Evolutionary conservation across 2,329 filamentous ascomycete genomes (phyloP).

Genomic region (Microcyclospora pomicola): DNA sequence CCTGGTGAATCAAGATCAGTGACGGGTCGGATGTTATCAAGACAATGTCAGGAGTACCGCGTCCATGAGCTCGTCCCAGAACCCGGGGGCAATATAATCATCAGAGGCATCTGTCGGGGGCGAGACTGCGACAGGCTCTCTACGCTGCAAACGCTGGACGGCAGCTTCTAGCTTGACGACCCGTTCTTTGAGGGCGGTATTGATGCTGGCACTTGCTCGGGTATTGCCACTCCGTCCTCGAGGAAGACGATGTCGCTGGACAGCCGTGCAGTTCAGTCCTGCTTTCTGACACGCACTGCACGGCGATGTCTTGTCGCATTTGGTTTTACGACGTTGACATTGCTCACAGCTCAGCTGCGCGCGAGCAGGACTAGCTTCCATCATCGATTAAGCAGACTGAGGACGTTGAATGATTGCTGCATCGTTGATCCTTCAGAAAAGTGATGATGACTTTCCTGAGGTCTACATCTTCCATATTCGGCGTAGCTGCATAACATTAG

Average conservation of each 20-base stretch:
- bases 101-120: background rate
- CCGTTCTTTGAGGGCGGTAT: constrained; percentile 1
- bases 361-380: too few relatives aligned
- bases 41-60: background rate
- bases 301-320: constrained; percentile 7
- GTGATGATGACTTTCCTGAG: too few relatives aligned
- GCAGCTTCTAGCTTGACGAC: constrained; percentile 1
- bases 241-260: constrained; percentile 2
- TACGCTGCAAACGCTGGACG: constrained; percentile 1
- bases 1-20: too few relatives aligned
- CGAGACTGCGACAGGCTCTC: background rate
- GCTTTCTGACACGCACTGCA: constrained; percentile 4
- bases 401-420: too few relatives aligned
- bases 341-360: constrained; percentile 4
- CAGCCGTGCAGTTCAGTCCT: constrained; percentile 1
- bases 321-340: constrained; percentile 6
- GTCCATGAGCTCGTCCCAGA: background rate
- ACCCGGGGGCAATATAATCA: background rate
- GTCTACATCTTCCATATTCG: too few relatives aligned
- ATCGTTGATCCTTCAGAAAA: too few relatives aligned
- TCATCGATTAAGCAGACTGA: too few relatives aligned
- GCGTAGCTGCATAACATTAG: too few relatives aligned
- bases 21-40: too few relatives aligned
- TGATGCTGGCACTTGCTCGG: background rate
- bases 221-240: background rate